Evolutionary conservation across 2,329 filamentous ascomycete genomes (phyloP).

Genomic region (Fusarium lyarnte): DNA sequence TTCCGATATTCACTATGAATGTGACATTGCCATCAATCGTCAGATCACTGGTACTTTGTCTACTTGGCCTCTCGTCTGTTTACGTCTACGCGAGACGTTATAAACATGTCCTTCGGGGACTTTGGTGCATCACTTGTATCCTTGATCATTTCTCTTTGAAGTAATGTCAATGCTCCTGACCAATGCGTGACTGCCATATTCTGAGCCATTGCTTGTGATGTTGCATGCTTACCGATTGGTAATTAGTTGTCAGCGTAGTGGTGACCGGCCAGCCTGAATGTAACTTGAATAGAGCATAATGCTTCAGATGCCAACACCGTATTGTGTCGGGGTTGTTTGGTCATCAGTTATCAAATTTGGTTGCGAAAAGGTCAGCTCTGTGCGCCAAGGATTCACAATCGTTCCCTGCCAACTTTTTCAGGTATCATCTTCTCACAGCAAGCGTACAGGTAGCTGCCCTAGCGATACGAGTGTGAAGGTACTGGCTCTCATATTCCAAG

Average conservation of each 20-base stretch:
- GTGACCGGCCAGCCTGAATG: no score
- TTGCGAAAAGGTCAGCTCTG: background rate
- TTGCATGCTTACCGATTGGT: background rate
- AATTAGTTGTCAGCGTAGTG: background rate
- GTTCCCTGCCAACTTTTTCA: background rate
- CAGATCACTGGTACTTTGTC: conserved; percentile 36
- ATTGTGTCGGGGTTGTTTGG: background rate
- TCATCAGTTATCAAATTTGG: background rate
- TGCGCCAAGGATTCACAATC: background rate
- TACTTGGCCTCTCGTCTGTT: conserved; percentile 37
- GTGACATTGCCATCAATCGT: conserved; percentile 49
- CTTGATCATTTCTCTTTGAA: background rate
- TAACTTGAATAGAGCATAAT: background rate
- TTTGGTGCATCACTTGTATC: conserved; percentile 22
- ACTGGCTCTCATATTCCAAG: background rate
- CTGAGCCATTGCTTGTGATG: background rate
- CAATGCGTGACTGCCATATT: background rate
- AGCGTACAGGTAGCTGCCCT: background rate
- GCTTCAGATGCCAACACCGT: background rate
- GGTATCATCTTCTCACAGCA: background rate
- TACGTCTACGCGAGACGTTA: conserved; percentile 38
- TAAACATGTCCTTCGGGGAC: conserved; percentile 26
- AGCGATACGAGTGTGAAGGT: background rate
- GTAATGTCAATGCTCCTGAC: background rate
- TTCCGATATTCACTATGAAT: conserved; percentile 54